Evolutionary conservation across 2,329 filamentous ascomycete species (phyloP), one percentile per base, ranked within the genome.

Genomic region (Fusarium globosum): DNA sequence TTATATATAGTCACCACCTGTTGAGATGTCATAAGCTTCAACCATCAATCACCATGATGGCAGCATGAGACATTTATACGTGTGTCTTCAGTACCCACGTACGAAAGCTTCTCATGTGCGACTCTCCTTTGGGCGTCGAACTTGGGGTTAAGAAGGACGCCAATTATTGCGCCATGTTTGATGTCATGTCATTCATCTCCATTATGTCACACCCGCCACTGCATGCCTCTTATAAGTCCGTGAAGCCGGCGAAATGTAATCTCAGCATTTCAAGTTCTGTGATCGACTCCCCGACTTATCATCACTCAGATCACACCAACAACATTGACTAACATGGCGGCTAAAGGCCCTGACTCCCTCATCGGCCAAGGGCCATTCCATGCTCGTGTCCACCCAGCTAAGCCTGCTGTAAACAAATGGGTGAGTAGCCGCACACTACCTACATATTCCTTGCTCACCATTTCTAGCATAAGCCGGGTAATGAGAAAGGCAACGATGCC

Each of bases 401-500:
- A 26, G 0, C 55, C 35, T 20, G 35, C 15, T 4, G 61, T 20
- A 11, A 6, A 42, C 3, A 63, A 42, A 7, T 63, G 61, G 55
- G 61, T 48, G 10, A 36, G 42, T 21, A 36, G 0, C 4, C 1
- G 2, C 4, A 20, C 2, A 18, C 2, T 20, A 7, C 13, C 23
- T 33, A 4, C 3, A 7, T 30, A 12, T 13, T 18, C 2, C 10
- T 0, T 1, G 2, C 43, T 23, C n/a, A 28, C 15, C 6, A 35
- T 9, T 20, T 3, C 1, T 4, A 64, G 61, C 55, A 64, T 8
- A 64, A 64, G 12, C 55, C 43, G 11, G 61, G 61, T 0, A 61
- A 64, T 3, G 61, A 64, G 30, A 38, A 64, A 15, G 61, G 61
- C 6, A 64, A 64, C 12, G 61, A n/a, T 11, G 55, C 55, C 4